Evolutionary conservation across 2,329 filamentous ascomycete genomes (phyloP).

Genomic region (Penicillium sp.): DNA sequence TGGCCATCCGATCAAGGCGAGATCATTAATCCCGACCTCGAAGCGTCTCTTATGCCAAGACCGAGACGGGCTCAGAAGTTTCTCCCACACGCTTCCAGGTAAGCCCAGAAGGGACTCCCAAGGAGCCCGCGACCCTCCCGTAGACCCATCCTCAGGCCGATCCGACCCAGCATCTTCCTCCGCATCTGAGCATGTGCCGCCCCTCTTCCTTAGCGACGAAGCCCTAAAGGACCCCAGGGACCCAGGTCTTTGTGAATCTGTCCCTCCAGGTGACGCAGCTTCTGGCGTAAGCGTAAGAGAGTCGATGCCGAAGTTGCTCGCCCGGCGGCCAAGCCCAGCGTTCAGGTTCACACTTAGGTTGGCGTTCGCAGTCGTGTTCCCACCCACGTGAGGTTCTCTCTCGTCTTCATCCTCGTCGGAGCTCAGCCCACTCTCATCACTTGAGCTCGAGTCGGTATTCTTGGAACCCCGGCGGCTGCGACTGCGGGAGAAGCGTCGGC

Average conservation of each 20-base stretch:
- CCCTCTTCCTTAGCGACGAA: constrained; percentile 34
- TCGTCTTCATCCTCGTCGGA: constrained; percentile 48
- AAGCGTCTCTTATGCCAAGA: constrained; percentile 81
- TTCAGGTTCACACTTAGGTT: background rate
- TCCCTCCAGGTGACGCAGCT: constrained; percentile 33
- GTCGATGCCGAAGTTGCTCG: constrained; percentile 42
- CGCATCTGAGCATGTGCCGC: constrained; percentile 35
- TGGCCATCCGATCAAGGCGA: constrained; percentile 80
- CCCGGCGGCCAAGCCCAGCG: constrained; percentile 29
- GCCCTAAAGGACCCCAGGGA: constrained; percentile 40
- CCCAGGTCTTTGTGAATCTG: constrained; percentile 37
- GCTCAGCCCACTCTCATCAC: constrained; percentile 41
- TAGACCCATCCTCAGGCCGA: constrained; percentile 30
- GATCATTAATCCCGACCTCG: constrained; percentile 77
- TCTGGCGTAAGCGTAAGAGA: constrained; percentile 31
- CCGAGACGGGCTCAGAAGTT: constrained; percentile 73
- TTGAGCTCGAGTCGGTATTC: constrained; percentile 46
- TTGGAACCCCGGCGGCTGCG: constrained; percentile 36
- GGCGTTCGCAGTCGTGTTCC: constrained; percentile 1
- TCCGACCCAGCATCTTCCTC: constrained; percentile 41
- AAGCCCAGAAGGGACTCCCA: constrained; percentile 72
- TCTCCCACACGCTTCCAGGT: constrained; percentile 75
- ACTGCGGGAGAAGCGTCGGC: constrained; percentile 39
- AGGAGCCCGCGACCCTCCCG: constrained; percentile 33
- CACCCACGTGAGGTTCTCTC: constrained; percentile 14